Evolutionary conservation across 1,139 yeast genomes (phyloP).

Genomic region (Nakaseomyces sp.): DNA sequence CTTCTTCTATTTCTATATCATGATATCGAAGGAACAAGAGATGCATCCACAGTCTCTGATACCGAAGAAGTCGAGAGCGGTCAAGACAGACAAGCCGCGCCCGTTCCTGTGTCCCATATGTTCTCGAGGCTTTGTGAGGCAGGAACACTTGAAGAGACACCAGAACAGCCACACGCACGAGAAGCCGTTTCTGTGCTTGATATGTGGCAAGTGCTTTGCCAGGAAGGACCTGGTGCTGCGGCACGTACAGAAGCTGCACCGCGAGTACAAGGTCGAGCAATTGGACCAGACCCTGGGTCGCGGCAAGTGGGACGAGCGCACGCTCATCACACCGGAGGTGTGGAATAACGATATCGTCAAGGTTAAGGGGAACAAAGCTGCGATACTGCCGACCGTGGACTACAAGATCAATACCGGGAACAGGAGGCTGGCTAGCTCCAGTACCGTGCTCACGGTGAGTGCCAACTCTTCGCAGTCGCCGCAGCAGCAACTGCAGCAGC

Average conservation of each 20-base stretch:
- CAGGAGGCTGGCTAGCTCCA: neutral
- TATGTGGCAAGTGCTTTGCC: conserved; percentile 92
- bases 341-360: conserved; percentile 29
- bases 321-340: conserved; percentile 1
- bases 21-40: neutral
- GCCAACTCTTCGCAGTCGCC: neutral
- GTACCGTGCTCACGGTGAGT: neutral
- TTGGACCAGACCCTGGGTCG: conserved; percentile 9
- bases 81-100: conserved; percentile 83
- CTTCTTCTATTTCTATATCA: too few species aligned
- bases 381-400: conserved; percentile 28
- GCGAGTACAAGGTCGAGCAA: conserved; percentile 9
- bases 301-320: conserved; percentile 8
- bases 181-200: conserved; percentile 93
- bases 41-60: conserved; percentile 40
- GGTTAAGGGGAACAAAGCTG: conserved; percentile 33
- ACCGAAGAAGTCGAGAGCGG: conserved; percentile 75
- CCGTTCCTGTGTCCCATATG: conserved; percentile 87
- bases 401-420: neutral
- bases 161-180: conserved; percentile 94
- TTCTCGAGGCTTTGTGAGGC: conserved; percentile 89
- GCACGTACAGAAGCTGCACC: conserved; percentile 87
- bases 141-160: conserved; percentile 89
- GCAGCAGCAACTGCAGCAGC: conserved; percentile 1
- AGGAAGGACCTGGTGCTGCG: conserved; percentile 82